Base-by-base conservation (phyloP, 2,329 filamentous ascomycete genomes). In the Fusarium sp. region DNA sequence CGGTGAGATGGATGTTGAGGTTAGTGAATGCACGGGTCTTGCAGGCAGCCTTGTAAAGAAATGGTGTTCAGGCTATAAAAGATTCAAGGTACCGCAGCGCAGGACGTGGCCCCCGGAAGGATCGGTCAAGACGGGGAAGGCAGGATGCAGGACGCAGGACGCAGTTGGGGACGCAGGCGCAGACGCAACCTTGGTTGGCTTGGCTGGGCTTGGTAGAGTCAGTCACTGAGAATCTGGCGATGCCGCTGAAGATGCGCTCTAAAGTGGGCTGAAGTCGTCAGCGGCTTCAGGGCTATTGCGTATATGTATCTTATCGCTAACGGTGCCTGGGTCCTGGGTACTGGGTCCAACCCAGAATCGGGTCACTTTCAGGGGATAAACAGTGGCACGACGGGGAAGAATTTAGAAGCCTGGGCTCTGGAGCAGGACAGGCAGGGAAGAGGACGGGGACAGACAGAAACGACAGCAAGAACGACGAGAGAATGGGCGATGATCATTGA, bases 111-210 rank as follows among this genome's bases (percentile, higher is more conserved):
- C 72, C 54, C 72, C 72, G 72, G 72, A 71, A 74, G 58, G 68
- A 73, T 74, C 72, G 72, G 72, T 73, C 72, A 68, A 60, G 66
- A 61, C 56, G 55, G 63, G 45, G 53, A 58, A 31, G 52, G 51
- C 9, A 42, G 20, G 40, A 42, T 42, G 43, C 31, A 57, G 26
- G 50, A 46, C 51, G 43, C 31, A 57, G 26, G 50, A 46, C 51
- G 24, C 26, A 53, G 39, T 36, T 33, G 28, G 26, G 36, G 48
- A 64, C 31, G 50, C 24, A 58, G 44, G 43, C 26, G 24, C 40
- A 59, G n/a, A 15, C 45, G 40, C 24, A 44, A 18, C 40, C 28
- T 43, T 49, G 31, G 38, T 49, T 22, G 28, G 28, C 28, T 31
- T 11, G 28, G 28, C 28, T 31, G 28, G 28, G 28, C 28, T 31